Evolutionary conservation across 202 grass and related monocot genomes (phyloP), one percentile per base, ranked within the genome.

Genomic region (Panicum virgatum): DNA sequence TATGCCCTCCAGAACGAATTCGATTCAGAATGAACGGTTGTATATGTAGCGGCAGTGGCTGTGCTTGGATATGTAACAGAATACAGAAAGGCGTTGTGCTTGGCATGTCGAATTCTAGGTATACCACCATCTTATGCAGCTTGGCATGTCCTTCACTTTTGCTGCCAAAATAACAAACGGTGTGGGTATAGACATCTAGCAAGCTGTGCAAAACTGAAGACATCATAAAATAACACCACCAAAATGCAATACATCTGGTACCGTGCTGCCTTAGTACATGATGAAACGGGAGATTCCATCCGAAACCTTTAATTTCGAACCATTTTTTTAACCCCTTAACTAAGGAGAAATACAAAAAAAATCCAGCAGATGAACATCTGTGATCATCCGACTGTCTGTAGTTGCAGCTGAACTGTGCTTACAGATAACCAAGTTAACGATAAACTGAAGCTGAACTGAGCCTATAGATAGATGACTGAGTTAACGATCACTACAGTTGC

Each of bases 401-500:
- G 19, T 15, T 69, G 66, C 47, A 73, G 69, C 25, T 19, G 25
- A 71, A 9, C 25, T 71, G 9, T 20, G 9, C 45, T 45, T 48
- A 83, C 26, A 50, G 32, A 38, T 37, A 53, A 56, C 47, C 5
- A 12, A 54, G 32, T 56, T 39, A 53, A 77, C 14, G 5, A 45
- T 45, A 43, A 61, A 61, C 54, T 45, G 14, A 76, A 65, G 27
- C 66, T 52, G 72, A 81, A 39, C 38, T 52, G 30, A 78, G 57
- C 50, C 86, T 78, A 82, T 8, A 25, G 37, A 79, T 22, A 52
- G 29, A 48, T 13, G 68, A 80, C 34, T 40, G 62, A 54, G 62
- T 68, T 54, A 79, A 66, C 3, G 36, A 30, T 47, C 30, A 25
- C 83, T 81, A 73, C 57, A 61, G 66, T 44, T 78, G 83, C 39